phyloP scores from a whole-genome alignment of 176 grass and related monocot genomes.

The Urochloa ruziziensis region DNA sequence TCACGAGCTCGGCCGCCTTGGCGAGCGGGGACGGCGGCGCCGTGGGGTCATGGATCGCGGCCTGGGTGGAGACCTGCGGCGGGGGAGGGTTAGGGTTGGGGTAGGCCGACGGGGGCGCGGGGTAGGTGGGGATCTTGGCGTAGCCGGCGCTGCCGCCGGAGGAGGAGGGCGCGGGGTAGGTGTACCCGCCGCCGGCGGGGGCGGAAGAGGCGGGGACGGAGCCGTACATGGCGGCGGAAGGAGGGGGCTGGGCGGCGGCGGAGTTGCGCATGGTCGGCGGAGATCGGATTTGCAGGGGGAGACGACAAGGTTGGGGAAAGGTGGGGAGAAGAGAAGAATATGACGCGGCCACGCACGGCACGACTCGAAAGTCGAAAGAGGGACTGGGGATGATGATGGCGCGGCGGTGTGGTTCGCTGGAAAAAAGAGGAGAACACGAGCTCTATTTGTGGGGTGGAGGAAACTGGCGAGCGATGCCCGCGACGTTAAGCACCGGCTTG shows the following conservation, averaged over 20 bases:
- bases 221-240: constrained; percentile 36
- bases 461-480: too few relatives aligned
- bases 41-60: constrained; percentile 23
- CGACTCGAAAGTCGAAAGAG: not conserved
- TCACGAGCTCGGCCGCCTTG: constrained; percentile 59
- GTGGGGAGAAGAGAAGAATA: not conserved
- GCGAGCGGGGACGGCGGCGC: constrained; percentile 39
- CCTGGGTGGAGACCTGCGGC: not conserved
- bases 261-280: constrained; percentile 31
- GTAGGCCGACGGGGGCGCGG: constrained; percentile 43
- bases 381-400: not conserved
- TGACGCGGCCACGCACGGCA: not conserved
- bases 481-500: too few relatives aligned
- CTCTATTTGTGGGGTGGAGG: too few relatives aligned
- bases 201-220: not conserved
- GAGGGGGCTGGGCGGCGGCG: constrained; percentile 3
- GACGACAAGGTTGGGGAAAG: constrained; percentile 15
- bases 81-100: constrained; percentile 22
- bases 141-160: constrained; percentile 11
- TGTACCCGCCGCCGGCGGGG: constrained; percentile 8
- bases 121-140: constrained; percentile 48
- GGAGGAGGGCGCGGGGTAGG: constrained; percentile 34
- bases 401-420: not conserved
- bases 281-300: constrained; percentile 10
- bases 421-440: not conserved